Conservation (phyloP, 768 basidiomycete species). For the Auriscalpium microsporum region DNA sequence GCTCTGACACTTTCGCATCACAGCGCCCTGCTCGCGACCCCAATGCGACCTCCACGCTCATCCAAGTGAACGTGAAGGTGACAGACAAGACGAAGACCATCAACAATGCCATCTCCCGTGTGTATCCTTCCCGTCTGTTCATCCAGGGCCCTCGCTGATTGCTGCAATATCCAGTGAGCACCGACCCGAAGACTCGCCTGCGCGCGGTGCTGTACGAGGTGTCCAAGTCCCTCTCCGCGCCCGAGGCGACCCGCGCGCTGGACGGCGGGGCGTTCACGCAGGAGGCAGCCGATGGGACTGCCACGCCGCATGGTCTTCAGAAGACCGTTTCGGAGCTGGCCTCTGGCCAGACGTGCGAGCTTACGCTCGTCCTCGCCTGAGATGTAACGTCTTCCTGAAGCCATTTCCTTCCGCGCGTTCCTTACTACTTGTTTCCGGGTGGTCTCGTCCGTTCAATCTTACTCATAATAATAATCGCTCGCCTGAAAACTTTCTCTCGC, state of each 20-base stretch:
- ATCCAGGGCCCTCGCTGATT: background rate
- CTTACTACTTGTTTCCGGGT: no score
- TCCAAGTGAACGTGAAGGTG: background rate
- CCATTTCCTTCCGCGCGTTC: no score
- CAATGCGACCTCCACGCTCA: background rate
- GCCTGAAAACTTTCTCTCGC: no score
- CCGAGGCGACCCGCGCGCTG: background rate
- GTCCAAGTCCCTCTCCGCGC: background rate
- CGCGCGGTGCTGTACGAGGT: background rate
- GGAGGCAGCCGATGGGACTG: background rate
- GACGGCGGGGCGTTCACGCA: background rate
- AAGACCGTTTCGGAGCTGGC: background rate
- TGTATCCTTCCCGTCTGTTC: background rate
- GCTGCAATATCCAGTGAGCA: background rate
- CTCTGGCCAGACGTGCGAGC: background rate
- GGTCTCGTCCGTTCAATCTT: no score
- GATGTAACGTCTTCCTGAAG: no score
- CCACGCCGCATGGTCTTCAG: background rate
- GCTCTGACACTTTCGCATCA: background rate
- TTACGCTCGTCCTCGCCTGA: background rate
- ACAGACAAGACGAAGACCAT: background rate
- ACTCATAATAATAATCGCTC: no score
- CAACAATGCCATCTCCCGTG: background rate
- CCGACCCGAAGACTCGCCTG: background rate
- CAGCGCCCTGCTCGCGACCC: background rate